Base-by-base conservation (phyloP, 768 basidiomycete genomes). In the Imleria badia region DNA sequence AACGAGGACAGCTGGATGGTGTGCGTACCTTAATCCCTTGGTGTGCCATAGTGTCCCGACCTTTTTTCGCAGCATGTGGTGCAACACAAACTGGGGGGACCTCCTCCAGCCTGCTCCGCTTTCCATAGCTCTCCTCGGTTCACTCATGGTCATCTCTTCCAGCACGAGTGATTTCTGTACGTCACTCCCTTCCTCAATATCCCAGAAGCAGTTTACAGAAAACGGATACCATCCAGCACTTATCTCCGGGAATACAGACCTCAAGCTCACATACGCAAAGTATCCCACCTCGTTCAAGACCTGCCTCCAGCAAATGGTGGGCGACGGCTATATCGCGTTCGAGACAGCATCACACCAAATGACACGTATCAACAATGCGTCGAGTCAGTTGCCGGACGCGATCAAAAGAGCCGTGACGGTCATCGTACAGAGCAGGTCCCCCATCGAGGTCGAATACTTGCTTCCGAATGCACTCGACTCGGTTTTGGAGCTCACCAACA, bases 1-100 rank as follows among this genome's bases (percentile, higher is more conserved):
- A 63, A 63, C 29, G 57, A 63, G 40, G 61, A 63, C 19, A 49
- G 48, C 42, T 62, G 61, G 61, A 63, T 63, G 61, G 51, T 59
- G 61, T 62, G 26, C 42, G 61, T 51, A 39, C 30, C 47, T 19
- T 30, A 5, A 12, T 40, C 26, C n/a, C 23, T 6, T 6, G 2
- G 30, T 14, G 3, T 39, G 41, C 9, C 17, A 26, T 23, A 4
- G 4, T 17, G 4, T 13, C 36, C 15, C 30, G 17, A 58, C 29
- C 8, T 9, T n/a, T 33, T 35, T 47, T 12, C 29, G 6, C 26
- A 61, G 59, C 20, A 60, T 53, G 59, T 61, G 60, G 60, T 61
- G 59, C 49, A 61, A 56, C 5, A 49, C 59, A n/a, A 61, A 61
- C 22, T 61, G 60, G 60, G 60, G 60, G 20, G 60, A 61, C 36